Base-by-base conservation (phyloP, 2,329 filamentous ascomycete genomes). In the Colletotrichum cuscutae region DNA sequence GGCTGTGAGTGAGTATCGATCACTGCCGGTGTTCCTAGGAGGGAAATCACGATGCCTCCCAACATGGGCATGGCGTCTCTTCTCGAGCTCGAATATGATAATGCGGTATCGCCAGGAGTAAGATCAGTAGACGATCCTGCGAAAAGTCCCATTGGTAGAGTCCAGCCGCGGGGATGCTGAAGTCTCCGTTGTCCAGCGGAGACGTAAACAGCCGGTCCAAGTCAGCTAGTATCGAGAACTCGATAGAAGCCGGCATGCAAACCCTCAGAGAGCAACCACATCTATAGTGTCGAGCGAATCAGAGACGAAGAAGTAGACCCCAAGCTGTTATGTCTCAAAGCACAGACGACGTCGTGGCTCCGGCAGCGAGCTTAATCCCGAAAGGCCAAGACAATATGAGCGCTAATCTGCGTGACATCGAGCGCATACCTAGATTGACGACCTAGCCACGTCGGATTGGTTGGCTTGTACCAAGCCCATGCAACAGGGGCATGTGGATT, bases 281-380 rank as follows among this genome's bases (percentile, higher is more conserved):
- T 19, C n/a, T 63, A 30, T 12, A 12, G 22, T 24, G 42, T 24
- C 22, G 3, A 22, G n/a, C 71, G 19, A 73, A 71, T 71, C 54
- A 71, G 15, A n/a, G 7, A 9, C 19, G 9, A 19, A 49, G 5
- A 42, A 9, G 12, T 9, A 12, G 24, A 24, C 19, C 30, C 24
- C 68, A 37, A 62, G 35, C 52, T 72, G 71, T 53, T 30, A 53
- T 49, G 62, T 62, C 68, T 72, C 49, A 42, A 19, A 62, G 71
- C 71, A 73, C 71, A 37, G 71, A 73, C 71, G 26, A 37, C 62
- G 37, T 2, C 42, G 52, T 52, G 67, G 71, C 68, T 71, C 60
- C 65, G 42, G 32, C 53, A 5, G 62, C 2, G 11, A 67, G 68
- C 7, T 68, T 72, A 73, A 67, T 49, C 57, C 57, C 35, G 19